phyloP scores from a whole-genome alignment of 2,329 filamentous ascomycete species.

The Chalaropsis thielavioides region DNA sequence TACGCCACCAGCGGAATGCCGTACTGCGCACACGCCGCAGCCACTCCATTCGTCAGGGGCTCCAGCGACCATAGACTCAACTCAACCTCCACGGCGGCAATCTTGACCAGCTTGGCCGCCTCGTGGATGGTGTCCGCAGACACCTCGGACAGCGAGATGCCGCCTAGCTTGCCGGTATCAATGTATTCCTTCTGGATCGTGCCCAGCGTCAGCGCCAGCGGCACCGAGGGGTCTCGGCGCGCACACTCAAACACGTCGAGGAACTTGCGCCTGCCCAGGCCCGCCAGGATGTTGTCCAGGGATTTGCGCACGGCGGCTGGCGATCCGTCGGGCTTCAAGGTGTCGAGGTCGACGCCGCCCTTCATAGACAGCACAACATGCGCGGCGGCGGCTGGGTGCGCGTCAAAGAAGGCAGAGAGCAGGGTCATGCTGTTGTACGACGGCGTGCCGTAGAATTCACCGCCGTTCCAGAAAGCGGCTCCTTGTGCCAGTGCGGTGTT shows the following conservation, averaged over 20 bases:
- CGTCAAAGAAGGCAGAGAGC: conserved; percentile 46
- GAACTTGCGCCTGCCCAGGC: conserved; percentile 40
- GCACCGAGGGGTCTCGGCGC: conserved; percentile 37
- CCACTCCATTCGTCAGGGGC: conserved; percentile 36
- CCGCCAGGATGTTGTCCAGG: conserved; percentile 40
- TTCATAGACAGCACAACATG: conserved; percentile 50
- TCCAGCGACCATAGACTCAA: conserved; percentile 37
- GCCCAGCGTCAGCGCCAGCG: conserved; percentile 31
- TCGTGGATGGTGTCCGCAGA: conserved; percentile 35
- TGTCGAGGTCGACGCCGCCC: conserved; percentile 32
- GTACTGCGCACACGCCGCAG: conserved; percentile 43
- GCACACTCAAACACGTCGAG: conserved; percentile 47
- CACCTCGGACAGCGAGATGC: conserved; percentile 39
- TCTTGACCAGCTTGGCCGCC: conserved; percentile 31
- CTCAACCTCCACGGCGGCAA: conserved; percentile 40
- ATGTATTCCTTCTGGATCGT: conserved; percentile 35
- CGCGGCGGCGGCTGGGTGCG: conserved; percentile 48
- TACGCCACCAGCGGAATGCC: conserved; percentile 59
- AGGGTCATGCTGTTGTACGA: conserved; percentile 45
- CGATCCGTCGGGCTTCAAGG: conserved; percentile 34
- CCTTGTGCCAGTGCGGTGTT: conserved; percentile 35
- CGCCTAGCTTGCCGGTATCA: conserved; percentile 37
- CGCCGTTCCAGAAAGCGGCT: conserved; percentile 45
- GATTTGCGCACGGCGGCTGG: conserved; percentile 40
- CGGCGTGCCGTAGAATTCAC: conserved; percentile 48